Base-by-base conservation (phyloP, 495 filamentous ascomycete genomes). In the Aspergillus nanangensis region DNA sequence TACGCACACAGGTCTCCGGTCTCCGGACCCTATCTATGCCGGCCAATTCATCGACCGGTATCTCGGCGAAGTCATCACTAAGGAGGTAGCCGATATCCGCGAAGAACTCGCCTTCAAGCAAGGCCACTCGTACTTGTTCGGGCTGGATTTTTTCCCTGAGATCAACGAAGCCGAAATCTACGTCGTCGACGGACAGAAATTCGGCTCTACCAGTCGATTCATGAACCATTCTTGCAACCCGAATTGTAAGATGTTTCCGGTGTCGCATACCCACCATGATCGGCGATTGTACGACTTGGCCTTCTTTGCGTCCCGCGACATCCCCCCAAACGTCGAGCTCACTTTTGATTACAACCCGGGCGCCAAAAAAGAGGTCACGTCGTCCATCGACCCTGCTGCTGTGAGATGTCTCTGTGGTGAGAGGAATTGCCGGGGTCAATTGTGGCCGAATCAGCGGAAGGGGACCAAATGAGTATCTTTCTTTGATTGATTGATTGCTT, bases 21-120 rank as follows among this genome's bases (percentile, higher is more conserved):
- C 82, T 33, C 76, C 73, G 0, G 75, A 84, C 10, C 65, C 78
- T 18, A 80, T 98, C 18, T 70, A 76, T 45, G 72, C 76, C 41
- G 92, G 92, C 5, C 86, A 94, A 55, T 96, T 94, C 53, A 80
- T 97, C 42, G 92, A 94, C 56, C 77, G 78, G 17, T 97, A 97
- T 50, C 81, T 89, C 11, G 92, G 92, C 1, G 92, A 97, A 60
- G 78, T 96, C 20, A 86, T 97, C 49, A 88, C 86, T 0, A 70
- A 76, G 18, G 62, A 77, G 8, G 82, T 84, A 58, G 86, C 91
- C 3, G 76, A 83, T 19, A 53, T 66, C 2, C 82, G 93, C 5
- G 83, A 89, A 21, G 65, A 58, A 2, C 60, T 64, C 25, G 71
- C 76, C 21, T 47, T 61, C 50, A 55, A 66, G 3, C 50, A 56